These are phyloP conservation scores for Angomonas desouzai DNA, from an alignment of 208 protist genomes.

Conservation along the genomic window DNA sequence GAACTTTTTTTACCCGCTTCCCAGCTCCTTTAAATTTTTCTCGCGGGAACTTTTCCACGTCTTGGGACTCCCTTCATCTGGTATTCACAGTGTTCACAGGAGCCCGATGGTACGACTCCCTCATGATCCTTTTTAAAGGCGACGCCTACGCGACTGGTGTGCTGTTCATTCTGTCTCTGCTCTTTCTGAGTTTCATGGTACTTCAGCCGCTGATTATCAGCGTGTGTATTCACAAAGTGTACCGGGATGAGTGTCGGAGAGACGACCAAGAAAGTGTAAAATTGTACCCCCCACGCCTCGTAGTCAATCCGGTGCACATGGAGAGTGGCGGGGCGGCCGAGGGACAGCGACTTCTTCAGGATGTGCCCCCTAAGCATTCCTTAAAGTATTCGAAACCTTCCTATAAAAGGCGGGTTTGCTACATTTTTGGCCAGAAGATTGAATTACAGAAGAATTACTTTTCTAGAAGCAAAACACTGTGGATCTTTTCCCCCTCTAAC, in stretches of 20 bases:
- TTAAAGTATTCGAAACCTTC: not conserved
- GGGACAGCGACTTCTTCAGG: not conserved
- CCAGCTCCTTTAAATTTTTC: not conserved
- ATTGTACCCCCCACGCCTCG: slow-evolving; percentile 1
- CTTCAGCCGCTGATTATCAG: slow-evolving; percentile 16
- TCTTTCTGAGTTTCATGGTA: slow-evolving; percentile 10
- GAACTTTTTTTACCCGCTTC: slow-evolving; percentile 32
- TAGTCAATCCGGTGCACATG: not conserved
- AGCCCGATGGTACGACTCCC: slow-evolving; percentile 31
- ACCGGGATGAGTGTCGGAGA: not conserved
- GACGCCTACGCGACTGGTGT: slow-evolving; percentile 25
- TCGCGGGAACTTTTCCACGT: slow-evolving; percentile 31
- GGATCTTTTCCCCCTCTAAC: slow-evolving; percentile 17
- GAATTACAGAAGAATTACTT: not conserved
- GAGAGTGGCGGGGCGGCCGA: not conserved
- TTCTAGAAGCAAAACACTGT: slow-evolving; percentile 13
- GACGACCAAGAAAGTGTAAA: not conserved
- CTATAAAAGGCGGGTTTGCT: not conserved
- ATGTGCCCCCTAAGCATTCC: not conserved
- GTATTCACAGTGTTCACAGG: slow-evolving; percentile 47
- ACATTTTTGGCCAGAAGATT: not conserved
- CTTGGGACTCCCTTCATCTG: slow-evolving; percentile 43
- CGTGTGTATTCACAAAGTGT: not conserved
- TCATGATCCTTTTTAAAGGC: slow-evolving; percentile 23
- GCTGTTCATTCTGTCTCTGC: slow-evolving; percentile 40